A percentile compares a stretch with the other conserved stretches of the same genome.
Conservation (phyloP, 179 eudicot species). For the Spergularia azorica region DNA sequence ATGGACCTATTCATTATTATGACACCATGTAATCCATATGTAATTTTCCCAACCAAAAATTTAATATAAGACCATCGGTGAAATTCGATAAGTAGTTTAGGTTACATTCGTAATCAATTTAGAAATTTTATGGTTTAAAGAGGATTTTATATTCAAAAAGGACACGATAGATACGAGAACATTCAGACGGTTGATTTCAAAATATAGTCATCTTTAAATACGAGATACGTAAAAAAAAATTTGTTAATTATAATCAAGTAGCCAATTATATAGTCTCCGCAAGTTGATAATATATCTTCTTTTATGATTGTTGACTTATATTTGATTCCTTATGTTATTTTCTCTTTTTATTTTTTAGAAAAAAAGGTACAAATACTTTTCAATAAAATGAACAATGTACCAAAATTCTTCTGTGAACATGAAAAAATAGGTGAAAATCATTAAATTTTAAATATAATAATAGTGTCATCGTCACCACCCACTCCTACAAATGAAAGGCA, state of each 20-base stretch:
- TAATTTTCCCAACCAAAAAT: too few relatives aligned
- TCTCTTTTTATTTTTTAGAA: not conserved
- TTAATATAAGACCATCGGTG: too few relatives aligned
- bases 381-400: not conserved
- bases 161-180: too few relatives aligned
- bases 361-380: not conserved
- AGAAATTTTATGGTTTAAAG: too few relatives aligned
- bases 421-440: not conserved
- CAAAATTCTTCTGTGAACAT: not conserved
- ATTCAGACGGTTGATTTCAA: too few relatives aligned
- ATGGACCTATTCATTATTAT: too few relatives aligned
- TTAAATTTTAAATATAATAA: not conserved
- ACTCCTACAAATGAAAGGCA: conserved; percentile 11
- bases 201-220: too few relatives aligned
- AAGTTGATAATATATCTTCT: conserved; percentile 16
- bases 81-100: too few relatives aligned
- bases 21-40: too few relatives aligned
- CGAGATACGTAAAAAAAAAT: too few relatives aligned
- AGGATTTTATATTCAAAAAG: too few relatives aligned
- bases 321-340: conserved; percentile 16
- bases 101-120: too few relatives aligned
- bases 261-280: conserved; percentile 2
- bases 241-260: not conserved
- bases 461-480: not conserved
- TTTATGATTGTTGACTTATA: conserved; percentile 16